Percentiles rank a stretch among this genome's conserved stretches.
These are phyloP conservation scores for Alternaria sp. DNA, from an alignment of 2,329 filamentous ascomycete species.

Conservation along the genomic window DNA sequence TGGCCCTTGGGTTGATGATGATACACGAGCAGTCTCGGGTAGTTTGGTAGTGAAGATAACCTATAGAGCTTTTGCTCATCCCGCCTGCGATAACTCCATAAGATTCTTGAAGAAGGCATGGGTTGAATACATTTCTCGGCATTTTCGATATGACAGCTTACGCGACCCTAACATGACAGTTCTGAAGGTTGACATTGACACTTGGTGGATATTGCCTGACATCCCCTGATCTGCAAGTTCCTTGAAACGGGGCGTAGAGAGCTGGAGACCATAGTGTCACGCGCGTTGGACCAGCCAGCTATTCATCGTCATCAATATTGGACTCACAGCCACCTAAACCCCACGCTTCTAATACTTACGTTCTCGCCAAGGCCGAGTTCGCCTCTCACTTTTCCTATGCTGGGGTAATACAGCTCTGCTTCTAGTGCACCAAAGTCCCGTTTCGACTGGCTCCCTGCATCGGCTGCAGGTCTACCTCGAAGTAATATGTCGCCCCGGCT, in stretches of 20 bases:
- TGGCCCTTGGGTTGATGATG: neutral
- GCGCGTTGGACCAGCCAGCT: neutral
- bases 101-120: neutral
- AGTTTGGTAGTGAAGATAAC: neutral
- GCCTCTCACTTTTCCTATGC: neutral
- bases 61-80: neutral
- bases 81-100: neutral
- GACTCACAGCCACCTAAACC: neutral
- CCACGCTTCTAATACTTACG: constrained; percentile 6
- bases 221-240: neutral
- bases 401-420: constrained; percentile 1
- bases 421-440: neutral
- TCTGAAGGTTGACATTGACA: neutral
- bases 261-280: neutral
- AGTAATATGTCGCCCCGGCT: constrained; percentile 13
- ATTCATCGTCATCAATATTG: constrained; percentile 1
- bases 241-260: neutral
- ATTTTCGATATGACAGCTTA: neutral
- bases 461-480: neutral
- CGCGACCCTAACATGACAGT: neutral
- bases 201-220: neutral
- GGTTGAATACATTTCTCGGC: neutral
- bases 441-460: constrained; percentile 7
- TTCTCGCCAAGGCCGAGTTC: constrained; percentile 14
- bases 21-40: neutral